These are phyloP conservation scores for Lentinula novae-zelandiae DNA, from an alignment of 1,284 basidiomycete species.

Conservation along the genomic window DNA sequence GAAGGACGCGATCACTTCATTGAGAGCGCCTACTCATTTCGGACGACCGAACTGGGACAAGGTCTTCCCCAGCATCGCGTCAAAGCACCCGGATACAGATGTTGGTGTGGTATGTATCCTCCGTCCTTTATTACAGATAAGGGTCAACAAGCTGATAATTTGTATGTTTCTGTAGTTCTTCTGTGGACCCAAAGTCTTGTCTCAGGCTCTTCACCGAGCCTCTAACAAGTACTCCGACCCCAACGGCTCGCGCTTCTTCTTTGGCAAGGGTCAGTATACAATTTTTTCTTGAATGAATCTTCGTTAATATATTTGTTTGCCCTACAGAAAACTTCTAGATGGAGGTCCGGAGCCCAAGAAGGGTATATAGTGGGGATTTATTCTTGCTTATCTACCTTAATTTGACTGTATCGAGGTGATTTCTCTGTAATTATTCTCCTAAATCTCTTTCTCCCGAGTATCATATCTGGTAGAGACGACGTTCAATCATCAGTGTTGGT, in stretches of 20 bases:
- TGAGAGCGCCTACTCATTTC: conserved; percentile 87
- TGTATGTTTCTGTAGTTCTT: conserved; percentile 51
- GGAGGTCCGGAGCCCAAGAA: not conserved
- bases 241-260: conserved; percentile 82
- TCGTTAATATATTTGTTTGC: not conserved
- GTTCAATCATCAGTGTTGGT: not conserved
- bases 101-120: conserved; percentile 66
- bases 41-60: conserved; percentile 89
- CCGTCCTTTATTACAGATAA: conserved; percentile 2
- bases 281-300: not conserved
- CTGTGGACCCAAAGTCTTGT: conserved; percentile 75
- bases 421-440: not conserved
- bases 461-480: not conserved
- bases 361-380: not conserved
- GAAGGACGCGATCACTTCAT: conserved; percentile 81
- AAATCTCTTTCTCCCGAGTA: not conserved
- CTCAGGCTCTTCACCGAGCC: conserved; percentile 68
- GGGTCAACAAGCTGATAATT: not conserved
- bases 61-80: conserved; percentile 71
- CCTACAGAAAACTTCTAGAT: conserved; percentile 13
- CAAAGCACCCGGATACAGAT: conserved; percentile 82
- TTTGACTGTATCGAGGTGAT: not conserved
- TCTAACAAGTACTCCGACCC: conserved; percentile 84
- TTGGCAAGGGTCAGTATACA: conserved; percentile 66
- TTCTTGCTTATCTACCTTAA: not conserved